A percentile compares a stretch with the other conserved stretches of the same genome.
Conservation (phyloP, 2,329 filamentous ascomycete species). For the Xylaria polymorpha region DNA sequence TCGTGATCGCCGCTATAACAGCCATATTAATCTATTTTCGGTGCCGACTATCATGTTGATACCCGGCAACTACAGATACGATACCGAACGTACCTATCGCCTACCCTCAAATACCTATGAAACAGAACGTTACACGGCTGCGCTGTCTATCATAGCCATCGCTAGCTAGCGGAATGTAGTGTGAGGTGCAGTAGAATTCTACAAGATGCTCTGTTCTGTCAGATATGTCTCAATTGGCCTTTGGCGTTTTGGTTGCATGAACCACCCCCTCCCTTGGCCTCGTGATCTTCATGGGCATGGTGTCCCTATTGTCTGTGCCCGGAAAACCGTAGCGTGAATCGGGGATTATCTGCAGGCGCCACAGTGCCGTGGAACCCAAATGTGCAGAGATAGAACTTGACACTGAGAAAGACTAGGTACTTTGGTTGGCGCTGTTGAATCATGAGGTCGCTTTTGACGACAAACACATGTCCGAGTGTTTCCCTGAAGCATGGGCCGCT, state of each 20-base stretch:
- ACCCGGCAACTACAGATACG: background rate
- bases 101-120: background rate
- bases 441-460: background rate
- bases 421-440: background rate
- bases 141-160: background rate
- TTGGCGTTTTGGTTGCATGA: background rate
- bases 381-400: background rate
- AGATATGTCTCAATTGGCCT: background rate
- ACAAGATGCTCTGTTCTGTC: background rate
- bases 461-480: background rate
- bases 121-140: background rate
- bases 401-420: background rate
- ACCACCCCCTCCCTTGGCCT: background rate
- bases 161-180: background rate
- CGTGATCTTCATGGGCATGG: background rate
- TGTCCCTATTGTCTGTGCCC: background rate
- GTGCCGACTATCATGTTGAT: background rate
- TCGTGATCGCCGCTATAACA: background rate
- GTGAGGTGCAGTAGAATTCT: too few species aligned
- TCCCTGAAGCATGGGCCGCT: background rate
- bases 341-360: background rate
- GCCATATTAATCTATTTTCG: background rate
- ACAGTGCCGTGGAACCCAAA: too few species aligned
- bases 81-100: background rate
- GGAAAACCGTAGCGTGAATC: background rate